Conservation (phyloP, 2,329 filamentous ascomycete genomes). For the Pseudogymnoascus destructans region DNA sequence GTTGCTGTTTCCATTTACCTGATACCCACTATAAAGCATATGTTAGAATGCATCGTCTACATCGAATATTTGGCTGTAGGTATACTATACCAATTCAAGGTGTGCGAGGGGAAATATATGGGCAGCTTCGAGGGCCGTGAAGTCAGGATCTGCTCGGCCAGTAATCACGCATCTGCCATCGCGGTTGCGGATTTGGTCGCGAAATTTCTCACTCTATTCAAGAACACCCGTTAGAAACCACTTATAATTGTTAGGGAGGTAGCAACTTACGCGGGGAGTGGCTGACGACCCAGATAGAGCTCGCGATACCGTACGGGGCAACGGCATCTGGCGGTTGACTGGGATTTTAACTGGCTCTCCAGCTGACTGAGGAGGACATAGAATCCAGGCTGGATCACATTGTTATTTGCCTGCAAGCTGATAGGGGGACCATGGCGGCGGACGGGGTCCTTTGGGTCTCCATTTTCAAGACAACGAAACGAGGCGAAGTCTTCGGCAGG, state of each 20-base stretch:
- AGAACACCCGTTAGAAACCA: not conserved
- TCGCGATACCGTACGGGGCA: not conserved
- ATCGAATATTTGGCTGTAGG: not conserved
- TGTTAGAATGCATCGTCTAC: not conserved
- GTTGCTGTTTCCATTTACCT: not conserved
- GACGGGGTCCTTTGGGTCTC: not conserved
- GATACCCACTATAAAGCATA: not conserved
- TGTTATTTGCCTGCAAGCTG: not conserved
- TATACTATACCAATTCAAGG: not conserved
- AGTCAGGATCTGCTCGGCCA: not conserved
- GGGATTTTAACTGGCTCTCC: not conserved
- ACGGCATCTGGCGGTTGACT: not conserved
- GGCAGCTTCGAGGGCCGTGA: not conserved
- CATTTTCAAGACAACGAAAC: not conserved
- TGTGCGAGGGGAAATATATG: not conserved
- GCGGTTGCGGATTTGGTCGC: not conserved
- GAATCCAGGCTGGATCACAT: not conserved
- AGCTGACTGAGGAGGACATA: not conserved
- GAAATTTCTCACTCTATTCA: not conserved
- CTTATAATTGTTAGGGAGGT: not conserved
- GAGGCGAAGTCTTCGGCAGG: not conserved
- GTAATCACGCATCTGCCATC: not conserved
- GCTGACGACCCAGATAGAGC: not conserved
- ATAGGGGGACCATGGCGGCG: not conserved
- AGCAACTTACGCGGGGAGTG: not conserved